Percentiles rank a stretch among this genome's conserved stretches.
These are phyloP conservation scores for Acanthamoeba healyi DNA, from an alignment of 208 protist genomes.

Conservation along the genomic window DNA sequence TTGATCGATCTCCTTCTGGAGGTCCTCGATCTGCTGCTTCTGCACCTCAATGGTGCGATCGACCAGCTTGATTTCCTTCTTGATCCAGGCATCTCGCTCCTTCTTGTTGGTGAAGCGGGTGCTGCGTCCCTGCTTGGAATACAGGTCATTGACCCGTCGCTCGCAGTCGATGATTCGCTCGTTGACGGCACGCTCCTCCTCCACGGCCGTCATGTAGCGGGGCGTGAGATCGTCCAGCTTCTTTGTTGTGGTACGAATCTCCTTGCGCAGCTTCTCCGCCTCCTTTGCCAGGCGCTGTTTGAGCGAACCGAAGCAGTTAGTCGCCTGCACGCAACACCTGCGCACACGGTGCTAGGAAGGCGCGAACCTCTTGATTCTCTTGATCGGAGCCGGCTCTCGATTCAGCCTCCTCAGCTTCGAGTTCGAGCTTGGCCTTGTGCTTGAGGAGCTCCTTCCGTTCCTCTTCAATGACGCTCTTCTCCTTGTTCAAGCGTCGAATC, in stretches of 20 bases:
- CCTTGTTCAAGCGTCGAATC: conserved; percentile 55
- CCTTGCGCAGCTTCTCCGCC: conserved; percentile 84
- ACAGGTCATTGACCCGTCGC: conserved; percentile 89
- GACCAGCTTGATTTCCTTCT: conserved; percentile 90
- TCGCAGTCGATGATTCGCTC: conserved; percentile 56
- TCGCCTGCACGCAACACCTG: not conserved
- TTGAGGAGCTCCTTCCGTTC: conserved; percentile 70
- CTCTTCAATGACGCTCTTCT: conserved; percentile 71
- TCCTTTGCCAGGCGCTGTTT: conserved; percentile 7
- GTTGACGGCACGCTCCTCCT: conserved; percentile 73
- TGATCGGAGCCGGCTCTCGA: not conserved
- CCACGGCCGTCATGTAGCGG: conserved; percentile 84
- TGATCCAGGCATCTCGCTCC: conserved; percentile 94
- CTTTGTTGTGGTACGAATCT: conserved; percentile 77
- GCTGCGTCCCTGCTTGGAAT: conserved; percentile 93
- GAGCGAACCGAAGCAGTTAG: not conserved
- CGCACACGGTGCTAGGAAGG: too few species aligned
- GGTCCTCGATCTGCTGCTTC: conserved; percentile 80
- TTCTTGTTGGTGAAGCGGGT: conserved; percentile 94
- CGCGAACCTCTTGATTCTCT: conserved; percentile 13
- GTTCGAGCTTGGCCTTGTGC: conserved; percentile 72
- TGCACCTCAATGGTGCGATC: conserved; percentile 85
- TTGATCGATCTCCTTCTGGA: not conserved
- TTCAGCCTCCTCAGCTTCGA: conserved; percentile 63
- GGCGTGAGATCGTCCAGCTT: conserved; percentile 83